Base-by-base conservation (phyloP, 2,329 filamentous ascomycete genomes). In the Annulohypoxylon truncatum region DNA sequence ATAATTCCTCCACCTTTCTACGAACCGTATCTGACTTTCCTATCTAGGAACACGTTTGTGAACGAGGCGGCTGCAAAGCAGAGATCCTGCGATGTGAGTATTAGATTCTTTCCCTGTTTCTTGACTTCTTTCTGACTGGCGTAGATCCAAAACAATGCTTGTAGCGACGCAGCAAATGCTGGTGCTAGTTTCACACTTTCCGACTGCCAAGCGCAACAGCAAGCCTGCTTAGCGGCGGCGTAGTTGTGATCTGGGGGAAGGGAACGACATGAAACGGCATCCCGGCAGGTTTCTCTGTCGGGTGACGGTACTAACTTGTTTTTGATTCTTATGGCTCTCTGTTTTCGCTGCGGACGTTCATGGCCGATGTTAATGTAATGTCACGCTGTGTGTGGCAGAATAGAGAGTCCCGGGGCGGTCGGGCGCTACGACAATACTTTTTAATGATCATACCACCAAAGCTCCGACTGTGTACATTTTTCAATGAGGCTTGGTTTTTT, bases 81-180 rank as follows among this genome's bases (percentile, higher is more conserved):
- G 77, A 82, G 89, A 48, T 84, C 87, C 33, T 91, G 89, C 74
- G 83, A 88, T 66, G 68, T 69, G 18, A 67, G 66, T 64, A 51
- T 44, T 22, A 9, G 10, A 12, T 12, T 22, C 24, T 42, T 6
- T 12, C 2, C 8, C 1, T 4, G 15, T 9, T 50, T 18, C 2
- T 15, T 12, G 15, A 15, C 5, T 9, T 40, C n/a, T 12, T 22
- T 18, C 62, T 64, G 51, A 61, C 38, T 4, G 33, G 2, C 4
- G 8, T n/a, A 67, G 65, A 84, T 89, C 63, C 87, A 90, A 79
- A 85, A 88, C 79, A 90, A 89, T 72, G 78, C 76, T 2, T 91
- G 89, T 72, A 80, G 84, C 10, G 79, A 88, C 67, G 83, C 83
- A 26, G 85, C 84, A 61, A 90, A 90, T 76, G 71, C 78, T 10